These are phyloP conservation scores for Alternaria infectoria DNA, from an alignment of 2,329 filamentous ascomycete species.

Conservation along the genomic window DNA sequence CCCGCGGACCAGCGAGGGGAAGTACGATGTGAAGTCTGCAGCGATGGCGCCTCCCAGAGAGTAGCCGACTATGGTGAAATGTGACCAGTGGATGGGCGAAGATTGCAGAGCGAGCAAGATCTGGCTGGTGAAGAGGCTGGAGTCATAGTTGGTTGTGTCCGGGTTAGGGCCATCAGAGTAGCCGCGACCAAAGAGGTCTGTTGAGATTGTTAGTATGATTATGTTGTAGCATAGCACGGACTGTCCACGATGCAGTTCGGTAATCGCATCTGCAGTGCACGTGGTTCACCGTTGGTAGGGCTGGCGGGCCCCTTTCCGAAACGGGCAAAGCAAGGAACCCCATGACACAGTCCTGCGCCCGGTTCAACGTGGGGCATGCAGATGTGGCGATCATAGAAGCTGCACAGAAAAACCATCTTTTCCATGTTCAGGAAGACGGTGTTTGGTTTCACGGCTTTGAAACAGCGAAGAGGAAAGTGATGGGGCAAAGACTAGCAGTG, in stretches of 20 bases:
- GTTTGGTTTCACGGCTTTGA: not conserved
- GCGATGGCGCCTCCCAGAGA: constrained; percentile 79
- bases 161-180: constrained; percentile 73
- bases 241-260: not conserved
- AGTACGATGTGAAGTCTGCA: constrained; percentile 72
- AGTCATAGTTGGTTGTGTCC: constrained; percentile 70
- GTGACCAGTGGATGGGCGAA: constrained; percentile 61
- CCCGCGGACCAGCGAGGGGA: constrained; percentile 70
- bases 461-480: not conserved
- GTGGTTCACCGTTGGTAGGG: constrained; percentile 15
- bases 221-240: not conserved
- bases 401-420: not conserved
- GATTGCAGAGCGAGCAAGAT: constrained; percentile 74
- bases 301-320: constrained; percentile 10
- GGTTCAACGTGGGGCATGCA: constrained; percentile 8
- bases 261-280: constrained; percentile 4
- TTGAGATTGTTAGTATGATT: constrained; percentile 7
- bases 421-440: not conserved
- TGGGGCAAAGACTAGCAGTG: constrained; percentile 4
- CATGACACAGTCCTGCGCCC: constrained; percentile 2
- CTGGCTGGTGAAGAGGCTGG: constrained; percentile 74
- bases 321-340: constrained; percentile 2
- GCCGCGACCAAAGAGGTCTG: constrained; percentile 77
- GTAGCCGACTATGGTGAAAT: constrained; percentile 78
- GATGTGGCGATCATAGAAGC: not conserved